Percentiles rank a stretch among this genome's conserved stretches.
phyloP scores from a whole-genome alignment of 208 protist genomes.

The Trichomonas tenax region DNA sequence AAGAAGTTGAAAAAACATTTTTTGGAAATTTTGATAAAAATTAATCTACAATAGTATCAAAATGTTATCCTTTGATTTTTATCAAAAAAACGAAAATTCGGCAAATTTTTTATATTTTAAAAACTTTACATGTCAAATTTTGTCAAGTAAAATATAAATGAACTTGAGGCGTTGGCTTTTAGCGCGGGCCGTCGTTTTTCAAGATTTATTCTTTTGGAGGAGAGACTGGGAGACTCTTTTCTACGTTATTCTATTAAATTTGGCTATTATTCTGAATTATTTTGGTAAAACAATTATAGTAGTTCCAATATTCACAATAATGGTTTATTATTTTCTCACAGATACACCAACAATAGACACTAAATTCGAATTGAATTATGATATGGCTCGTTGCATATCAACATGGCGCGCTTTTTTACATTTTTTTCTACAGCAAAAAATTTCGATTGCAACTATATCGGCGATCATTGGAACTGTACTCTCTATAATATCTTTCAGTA shows the following conservation, averaged over 20 bases:
- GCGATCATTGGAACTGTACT: background rate
- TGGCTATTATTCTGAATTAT: background rate
- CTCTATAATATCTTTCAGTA: background rate
- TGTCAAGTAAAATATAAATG: background rate
- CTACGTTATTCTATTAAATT: background rate
- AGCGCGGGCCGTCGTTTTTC: background rate
- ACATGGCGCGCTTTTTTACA: background rate
- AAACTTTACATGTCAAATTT: no score
- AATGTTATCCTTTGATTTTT: no score
- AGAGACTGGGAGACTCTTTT: background rate
- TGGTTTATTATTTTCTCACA: background rate
- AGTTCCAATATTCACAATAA: background rate
- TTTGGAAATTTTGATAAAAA: no score
- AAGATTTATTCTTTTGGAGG: background rate
- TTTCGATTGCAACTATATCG: background rate
- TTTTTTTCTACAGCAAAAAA: background rate
- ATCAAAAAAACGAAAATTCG: no score
- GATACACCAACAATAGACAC: background rate
- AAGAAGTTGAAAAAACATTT: no score
- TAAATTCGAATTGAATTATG: background rate
- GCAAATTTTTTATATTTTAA: no score
- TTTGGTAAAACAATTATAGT: background rate
- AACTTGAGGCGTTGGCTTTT: background rate
- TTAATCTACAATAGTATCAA: no score
- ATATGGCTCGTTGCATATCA: background rate